Evolutionary conservation across 345 rosid genomes (phyloP).

Genomic region (Syzygium oleosum): DNA sequence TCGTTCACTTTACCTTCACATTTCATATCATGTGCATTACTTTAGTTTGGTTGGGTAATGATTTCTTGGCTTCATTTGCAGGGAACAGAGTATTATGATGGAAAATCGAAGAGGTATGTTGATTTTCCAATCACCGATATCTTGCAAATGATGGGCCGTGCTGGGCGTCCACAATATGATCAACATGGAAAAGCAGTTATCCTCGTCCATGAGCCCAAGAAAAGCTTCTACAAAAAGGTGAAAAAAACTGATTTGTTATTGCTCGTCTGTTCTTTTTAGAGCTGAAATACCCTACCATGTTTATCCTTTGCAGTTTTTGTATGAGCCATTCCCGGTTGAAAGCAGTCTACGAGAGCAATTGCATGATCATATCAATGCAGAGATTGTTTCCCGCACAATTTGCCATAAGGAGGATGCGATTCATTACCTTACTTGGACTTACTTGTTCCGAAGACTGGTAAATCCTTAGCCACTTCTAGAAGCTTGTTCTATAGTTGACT

Average conservation of each 20-base stretch:
- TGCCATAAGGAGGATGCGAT: slow-evolving; percentile 89
- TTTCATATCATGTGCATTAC: not conserved
- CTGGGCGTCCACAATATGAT: slow-evolving; percentile 98
- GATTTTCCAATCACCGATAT: slow-evolving; percentile 96
- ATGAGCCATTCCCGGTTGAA: slow-evolving; percentile 99
- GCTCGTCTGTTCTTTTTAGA: not conserved
- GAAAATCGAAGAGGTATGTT: slow-evolving; percentile 91
- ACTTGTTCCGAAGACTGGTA: slow-evolving; percentile 96
- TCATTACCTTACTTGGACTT: slow-evolving; percentile 96
- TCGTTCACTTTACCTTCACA: not conserved
- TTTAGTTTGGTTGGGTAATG: not conserved
- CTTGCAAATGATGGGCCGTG: slow-evolving; percentile 99
- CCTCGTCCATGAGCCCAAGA: slow-evolving; percentile 98
- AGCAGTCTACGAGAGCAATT: slow-evolving; percentile 90
- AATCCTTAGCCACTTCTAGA: slow-evolving; percentile 1
- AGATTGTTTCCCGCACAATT: slow-evolving; percentile 85
- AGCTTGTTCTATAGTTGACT: not conserved
- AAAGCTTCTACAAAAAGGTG: slow-evolving; percentile 97
- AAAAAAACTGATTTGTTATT: not conserved
- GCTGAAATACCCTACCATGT: not conserved
- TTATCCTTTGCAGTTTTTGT: slow-evolving; percentile 59
- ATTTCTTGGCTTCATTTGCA: slow-evolving; percentile 15
- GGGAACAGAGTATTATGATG: slow-evolving; percentile 98
- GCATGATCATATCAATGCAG: slow-evolving; percentile 88
- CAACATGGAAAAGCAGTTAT: slow-evolving; percentile 99